These are phyloP conservation scores for Fusarium solani-melongenae DNA, from an alignment of 2,329 filamentous ascomycete genomes.

Conservation along the genomic window DNA sequence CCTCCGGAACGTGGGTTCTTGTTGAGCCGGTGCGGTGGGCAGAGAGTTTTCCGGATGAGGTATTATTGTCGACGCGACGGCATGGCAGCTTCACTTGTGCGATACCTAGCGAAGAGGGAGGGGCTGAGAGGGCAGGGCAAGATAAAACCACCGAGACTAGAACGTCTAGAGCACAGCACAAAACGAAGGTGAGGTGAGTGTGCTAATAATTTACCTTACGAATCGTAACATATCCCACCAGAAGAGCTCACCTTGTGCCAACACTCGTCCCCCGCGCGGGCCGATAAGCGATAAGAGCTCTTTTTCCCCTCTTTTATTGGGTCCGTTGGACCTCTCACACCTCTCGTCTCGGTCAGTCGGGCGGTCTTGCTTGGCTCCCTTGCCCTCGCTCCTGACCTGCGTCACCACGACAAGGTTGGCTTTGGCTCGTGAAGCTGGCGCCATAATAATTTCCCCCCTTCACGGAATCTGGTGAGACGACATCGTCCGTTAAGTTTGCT, in stretches of 20 bases:
- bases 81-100: slow-evolving; percentile 20
- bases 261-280: slow-evolving; percentile 34
- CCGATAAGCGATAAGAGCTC: slow-evolving; percentile 46
- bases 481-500: slow-evolving; percentile 26
- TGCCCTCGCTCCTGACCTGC: slow-evolving; percentile 33
- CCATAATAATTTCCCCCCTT: slow-evolving; percentile 44
- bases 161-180: slow-evolving; percentile 2
- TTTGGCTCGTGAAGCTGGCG: slow-evolving; percentile 38
- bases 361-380: slow-evolving; percentile 22
- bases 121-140: slow-evolving; percentile 18
- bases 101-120: slow-evolving; percentile 24
- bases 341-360: slow-evolving; percentile 24
- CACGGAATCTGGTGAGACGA: slow-evolving; percentile 37
- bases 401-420: slow-evolving; percentile 40
- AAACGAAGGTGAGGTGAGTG: slow-evolving; percentile 28
- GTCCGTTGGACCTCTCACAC: slow-evolving; percentile 20
- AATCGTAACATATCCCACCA: slow-evolving; percentile 32
- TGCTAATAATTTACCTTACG: slow-evolving; percentile 34
- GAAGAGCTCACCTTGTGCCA: slow-evolving; percentile 25
- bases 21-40: neutral
- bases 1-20: slow-evolving; percentile 31
- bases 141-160: slow-evolving; percentile 38
- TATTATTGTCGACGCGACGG: slow-evolving; percentile 26
- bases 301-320: slow-evolving; percentile 20
- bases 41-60: slow-evolving; percentile 21